Evolutionary conservation across 352 stramenopile species (phyloP), one percentile per base, ranked within the genome.

Genomic region (Thalassiosira oceanica): DNA sequence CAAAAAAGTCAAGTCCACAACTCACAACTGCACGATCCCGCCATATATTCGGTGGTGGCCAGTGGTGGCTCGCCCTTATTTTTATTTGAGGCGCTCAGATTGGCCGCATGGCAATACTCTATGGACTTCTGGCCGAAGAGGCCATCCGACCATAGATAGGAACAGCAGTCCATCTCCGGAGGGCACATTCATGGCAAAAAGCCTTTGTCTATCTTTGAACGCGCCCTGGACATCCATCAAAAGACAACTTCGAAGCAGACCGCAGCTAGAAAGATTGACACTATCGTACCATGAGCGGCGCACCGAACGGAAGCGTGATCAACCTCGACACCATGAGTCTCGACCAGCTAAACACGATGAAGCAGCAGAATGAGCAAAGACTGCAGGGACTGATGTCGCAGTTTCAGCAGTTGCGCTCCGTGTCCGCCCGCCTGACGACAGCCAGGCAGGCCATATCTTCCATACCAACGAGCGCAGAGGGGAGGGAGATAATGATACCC

Each of bases 321-420:
- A 77, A 91, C 62, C 55, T 93, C 33, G 78, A 88, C 49, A 57
- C 39, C 4, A 89, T 98, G 80, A 92, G 88, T 55, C 83, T 98
- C 26, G 93, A 97, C 69, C 92, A 98, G 87, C 86, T 98, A 11
- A 94, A 93, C 71, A 79, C 92, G 72, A 78, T 97, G 35, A 96
- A 96, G 80, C 80, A 89, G 2, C 91, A 97, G 74, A 73, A 90
- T 76, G 80, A 90, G 65, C 20, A 16, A 7, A 71, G 73, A 11
- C 53, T 89, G 5, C 67, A 90, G 70, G 53, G 66, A 24, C 56
- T 90, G 26, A 81, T 68, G 21, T 23, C 36, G 27, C 80, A 78
- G 50, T 91, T 82, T 44, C 68, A 74, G 18, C 60, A 79, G 53
- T 67, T 89, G 2, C 72, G 78, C 37, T 58, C 69, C 13, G 78